Evolutionary conservation across 2,329 filamentous ascomycete genomes (phyloP), one percentile per base, ranked within the genome.

Genomic region (Claviceps spartinae): DNA sequence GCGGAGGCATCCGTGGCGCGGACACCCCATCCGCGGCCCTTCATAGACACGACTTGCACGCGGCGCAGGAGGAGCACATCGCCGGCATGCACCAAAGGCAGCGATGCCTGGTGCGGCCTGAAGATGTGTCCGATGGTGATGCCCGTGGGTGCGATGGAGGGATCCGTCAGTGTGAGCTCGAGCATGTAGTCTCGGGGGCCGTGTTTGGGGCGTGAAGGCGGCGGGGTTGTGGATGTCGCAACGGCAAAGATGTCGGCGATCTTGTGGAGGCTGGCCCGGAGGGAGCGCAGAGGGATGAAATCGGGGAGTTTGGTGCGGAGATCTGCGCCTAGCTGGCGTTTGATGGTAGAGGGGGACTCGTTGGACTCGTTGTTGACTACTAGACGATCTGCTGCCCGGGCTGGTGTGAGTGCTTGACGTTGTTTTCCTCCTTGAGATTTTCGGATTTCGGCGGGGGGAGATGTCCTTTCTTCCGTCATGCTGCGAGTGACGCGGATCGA

Each of bases 171-270:
- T 42, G 72, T 74, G 56, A 84, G 76, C 16, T 74, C 72, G 58
- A 81, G 72, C 64, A 78, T 74, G 63, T 75, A 83, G 59, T 83
- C 77, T 22, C 79, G 70, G 3, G 77, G 77, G 0, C 78, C 77
- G 54, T 71, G 67, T 59, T 79, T 81, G 26, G 77, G 76, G 40
- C 79, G 72, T 53, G 71, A 67, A 6, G 79, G 73, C 47, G 73
- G 68, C 9, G 72, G 65, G 2, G 78, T 75, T 18, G 69, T 67
- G 46, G 71, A 70, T 14, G 76, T 76, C 4, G 71, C 78, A 6
- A 84, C 68, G 16, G 71, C 80, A 8, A 82, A 63, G 5, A 81
- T 66, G 60, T 82, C 77, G 2, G 77, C 61, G 24, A 68, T 71
- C 56, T 73, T 71, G 49, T 70, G 68, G 45, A 77, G 65, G 51